Percentiles rank a stretch among this genome's conserved stretches.
phyloP scores from a whole-genome alignment of 495 filamentous ascomycete genomes.

The Alectoria sarmentosa region DNA sequence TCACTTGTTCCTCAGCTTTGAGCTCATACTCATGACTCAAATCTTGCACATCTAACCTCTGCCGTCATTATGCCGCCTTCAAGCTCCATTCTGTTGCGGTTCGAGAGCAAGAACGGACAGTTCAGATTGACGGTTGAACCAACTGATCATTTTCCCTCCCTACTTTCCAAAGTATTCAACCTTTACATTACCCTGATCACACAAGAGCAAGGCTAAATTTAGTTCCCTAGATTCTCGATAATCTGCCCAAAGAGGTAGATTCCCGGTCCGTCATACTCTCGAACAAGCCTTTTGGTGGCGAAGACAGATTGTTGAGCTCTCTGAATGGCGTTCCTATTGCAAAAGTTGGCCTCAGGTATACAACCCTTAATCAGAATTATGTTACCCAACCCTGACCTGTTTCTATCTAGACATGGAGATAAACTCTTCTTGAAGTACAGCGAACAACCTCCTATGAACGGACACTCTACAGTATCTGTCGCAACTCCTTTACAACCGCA shows the following conservation, averaged over 20 bases:
- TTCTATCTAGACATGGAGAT: conserved; percentile 67
- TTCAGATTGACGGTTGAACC: conserved; percentile 46
- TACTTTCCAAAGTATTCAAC: conserved; percentile 37
- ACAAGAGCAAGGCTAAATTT: neutral
- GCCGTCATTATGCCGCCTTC: conserved; percentile 35
- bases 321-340: conserved; percentile 61
- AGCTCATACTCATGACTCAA: neutral
- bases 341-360: conserved; percentile 64
- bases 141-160: conserved; percentile 39
- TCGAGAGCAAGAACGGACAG: conserved; percentile 51
- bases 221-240: conserved; percentile 47
- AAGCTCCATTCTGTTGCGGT: conserved; percentile 43
- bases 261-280: conserved; percentile 70
- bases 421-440: conserved; percentile 79
- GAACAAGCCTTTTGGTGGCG: conserved; percentile 67
- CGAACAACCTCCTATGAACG: conserved; percentile 45
- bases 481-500: conserved; percentile 28
- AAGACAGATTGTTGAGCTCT: conserved; percentile 60
- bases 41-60: too few species aligned
- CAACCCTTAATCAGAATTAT: neutral
- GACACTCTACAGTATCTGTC: conserved; percentile 35
- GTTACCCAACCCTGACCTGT: conserved; percentile 17
- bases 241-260: conserved; percentile 62
- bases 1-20: neutral
- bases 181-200: neutral